Evolutionary conservation across 2,329 filamentous ascomycete genomes (phyloP).

Genomic region (Neoarthrinium moseri): DNA sequence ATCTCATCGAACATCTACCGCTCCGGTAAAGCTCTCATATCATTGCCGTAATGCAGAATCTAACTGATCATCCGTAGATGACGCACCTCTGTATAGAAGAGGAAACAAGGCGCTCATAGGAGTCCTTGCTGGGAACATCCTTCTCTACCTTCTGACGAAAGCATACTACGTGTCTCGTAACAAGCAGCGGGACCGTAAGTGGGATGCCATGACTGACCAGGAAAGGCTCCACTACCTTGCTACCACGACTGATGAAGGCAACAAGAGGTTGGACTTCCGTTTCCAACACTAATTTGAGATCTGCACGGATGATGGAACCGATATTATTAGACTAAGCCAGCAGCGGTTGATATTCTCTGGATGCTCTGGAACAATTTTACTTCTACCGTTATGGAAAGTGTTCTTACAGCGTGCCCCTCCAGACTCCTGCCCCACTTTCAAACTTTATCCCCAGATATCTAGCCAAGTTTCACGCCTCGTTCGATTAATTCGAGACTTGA

Average conservation of each 20-base stretch:
- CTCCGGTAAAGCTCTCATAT: conserved; percentile 25
- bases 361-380: no score
- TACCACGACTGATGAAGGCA: conserved; percentile 21
- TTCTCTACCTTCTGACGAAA: conserved; percentile 31
- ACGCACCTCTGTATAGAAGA: conserved; percentile 47
- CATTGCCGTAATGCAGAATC: no score
- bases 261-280: conserved; percentile 21
- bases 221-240: conserved; percentile 18
- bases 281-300: conserved; percentile 27
- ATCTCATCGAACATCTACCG: conserved; percentile 36
- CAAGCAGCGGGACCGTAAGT: conserved; percentile 21
- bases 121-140: conserved; percentile 35
- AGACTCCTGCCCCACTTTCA: no score
- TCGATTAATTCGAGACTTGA: no score
- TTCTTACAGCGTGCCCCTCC: no score
- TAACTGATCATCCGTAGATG: conserved; percentile 26
- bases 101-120: conserved; percentile 40
- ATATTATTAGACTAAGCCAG: no score
- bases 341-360: no score
- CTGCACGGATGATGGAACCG: not conserved
- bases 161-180: conserved; percentile 39
- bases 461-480: no score
- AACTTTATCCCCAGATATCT: no score
- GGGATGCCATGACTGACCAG: conserved; percentile 18
- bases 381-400: no score